Percentiles rank a stretch among this genome's conserved stretches.
These are phyloP conservation scores for Ustilago curta DNA, from an alignment of 1,284 basidiomycete species.

Conservation along the genomic window DNA sequence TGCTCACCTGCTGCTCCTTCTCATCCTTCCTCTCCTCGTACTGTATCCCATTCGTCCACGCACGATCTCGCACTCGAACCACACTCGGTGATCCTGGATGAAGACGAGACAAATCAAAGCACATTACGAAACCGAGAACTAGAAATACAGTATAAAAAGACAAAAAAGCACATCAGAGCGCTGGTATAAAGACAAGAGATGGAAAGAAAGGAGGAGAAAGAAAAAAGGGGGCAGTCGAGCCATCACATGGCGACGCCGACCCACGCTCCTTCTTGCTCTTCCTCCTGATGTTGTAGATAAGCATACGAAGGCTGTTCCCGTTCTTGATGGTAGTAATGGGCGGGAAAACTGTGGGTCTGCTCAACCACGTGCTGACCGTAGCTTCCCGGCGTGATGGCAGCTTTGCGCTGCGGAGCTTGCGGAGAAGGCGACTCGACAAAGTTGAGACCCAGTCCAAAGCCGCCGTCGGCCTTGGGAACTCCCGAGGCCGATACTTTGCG, in stretches of 20 bases:
- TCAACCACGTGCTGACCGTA: slow-evolving; percentile 26
- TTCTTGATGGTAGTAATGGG: slow-evolving; percentile 8
- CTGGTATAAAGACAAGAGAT: slow-evolving; percentile 7
- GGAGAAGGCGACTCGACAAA: slow-evolving; percentile 50
- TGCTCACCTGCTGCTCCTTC: not conserved
- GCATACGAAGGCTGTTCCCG: not conserved
- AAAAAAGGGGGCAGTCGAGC: slow-evolving; percentile 11
- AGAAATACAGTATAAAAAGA: slow-evolving; percentile 19
- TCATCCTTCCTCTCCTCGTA: no score
- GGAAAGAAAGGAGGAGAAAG: not conserved
- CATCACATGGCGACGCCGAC: slow-evolving; percentile 48
- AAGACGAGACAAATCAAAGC: not conserved
- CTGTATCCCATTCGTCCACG: no score
- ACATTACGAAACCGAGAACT: slow-evolving; percentile 2
- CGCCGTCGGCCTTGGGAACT: slow-evolving; percentile 33
- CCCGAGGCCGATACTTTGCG: slow-evolving; percentile 39
- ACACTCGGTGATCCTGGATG: not conserved
- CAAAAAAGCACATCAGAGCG: not conserved
- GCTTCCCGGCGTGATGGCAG: slow-evolving; percentile 24
- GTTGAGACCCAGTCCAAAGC: slow-evolving; percentile 49
- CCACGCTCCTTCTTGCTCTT: slow-evolving; percentile 43
- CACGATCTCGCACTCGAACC: no score
- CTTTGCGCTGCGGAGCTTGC: slow-evolving; percentile 27
- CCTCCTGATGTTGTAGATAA: slow-evolving; percentile 23
- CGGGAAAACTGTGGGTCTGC: slow-evolving; percentile 9